These are phyloP conservation scores for Blastomyces emzantsi DNA, from an alignment of 2,329 filamentous ascomycete genomes.

Conservation along the genomic window DNA sequence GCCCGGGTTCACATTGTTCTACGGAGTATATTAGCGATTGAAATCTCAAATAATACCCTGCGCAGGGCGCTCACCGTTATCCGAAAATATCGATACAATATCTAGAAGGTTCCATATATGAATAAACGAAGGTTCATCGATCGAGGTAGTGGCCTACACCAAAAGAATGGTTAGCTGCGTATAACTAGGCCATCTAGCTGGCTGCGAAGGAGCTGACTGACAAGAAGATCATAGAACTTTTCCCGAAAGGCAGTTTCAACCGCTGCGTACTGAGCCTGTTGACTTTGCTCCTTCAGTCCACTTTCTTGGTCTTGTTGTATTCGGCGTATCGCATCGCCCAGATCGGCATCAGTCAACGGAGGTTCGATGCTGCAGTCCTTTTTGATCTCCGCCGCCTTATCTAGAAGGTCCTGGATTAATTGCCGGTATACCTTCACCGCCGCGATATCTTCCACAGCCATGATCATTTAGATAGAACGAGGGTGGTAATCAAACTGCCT, in stretches of 20 bases:
- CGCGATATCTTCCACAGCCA: slow-evolving; percentile 28
- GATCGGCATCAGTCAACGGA: slow-evolving; percentile 59
- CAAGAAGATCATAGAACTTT: slow-evolving; percentile 69
- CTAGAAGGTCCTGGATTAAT: slow-evolving; percentile 51
- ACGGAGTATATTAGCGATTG: slow-evolving; percentile 3
- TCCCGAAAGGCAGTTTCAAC: slow-evolving; percentile 78
- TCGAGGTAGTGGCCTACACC: slow-evolving; percentile 59
- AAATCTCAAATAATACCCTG: background rate
- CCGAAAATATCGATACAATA: slow-evolving; percentile 78
- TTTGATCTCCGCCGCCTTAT: slow-evolving; percentile 52
- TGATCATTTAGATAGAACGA: slow-evolving; percentile 14
- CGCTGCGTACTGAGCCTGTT: slow-evolving; percentile 53
- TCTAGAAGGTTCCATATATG: slow-evolving; percentile 91
- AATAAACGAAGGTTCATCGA: slow-evolving; percentile 69
- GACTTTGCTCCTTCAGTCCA: slow-evolving; percentile 34
- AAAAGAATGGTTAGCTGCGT: slow-evolving; percentile 11
- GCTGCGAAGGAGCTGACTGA: slow-evolving; percentile 41
- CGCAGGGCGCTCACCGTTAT: slow-evolving; percentile 54
- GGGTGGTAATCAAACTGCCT: background rate
- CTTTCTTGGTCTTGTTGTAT: slow-evolving; percentile 26
- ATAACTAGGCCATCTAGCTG: slow-evolving; percentile 13
- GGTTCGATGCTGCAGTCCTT: slow-evolving; percentile 58
- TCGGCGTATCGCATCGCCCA: slow-evolving; percentile 39
- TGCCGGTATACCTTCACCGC: slow-evolving; percentile 39
- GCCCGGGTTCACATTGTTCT: slow-evolving; percentile 56